These are phyloP conservation scores for Amanita thiersii DNA, from an alignment of 768 basidiomycete species.

Conservation along the genomic window DNA sequence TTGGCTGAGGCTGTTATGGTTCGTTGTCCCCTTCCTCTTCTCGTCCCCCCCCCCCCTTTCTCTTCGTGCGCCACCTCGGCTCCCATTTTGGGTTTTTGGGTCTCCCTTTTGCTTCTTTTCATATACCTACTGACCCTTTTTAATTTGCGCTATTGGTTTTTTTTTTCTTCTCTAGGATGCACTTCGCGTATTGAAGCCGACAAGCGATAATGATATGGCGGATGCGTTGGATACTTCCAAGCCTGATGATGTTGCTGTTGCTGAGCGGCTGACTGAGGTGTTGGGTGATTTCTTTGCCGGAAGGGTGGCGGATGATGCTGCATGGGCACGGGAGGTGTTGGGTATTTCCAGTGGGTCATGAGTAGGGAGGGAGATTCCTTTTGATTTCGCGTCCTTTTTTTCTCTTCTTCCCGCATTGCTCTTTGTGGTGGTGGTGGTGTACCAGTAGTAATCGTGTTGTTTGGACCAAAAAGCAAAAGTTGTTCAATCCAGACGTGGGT, in stretches of 20 bases:
- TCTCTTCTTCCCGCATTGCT: neutral
- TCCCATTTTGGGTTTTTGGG: constrained; percentile 2
- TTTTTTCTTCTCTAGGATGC: constrained; percentile 38
- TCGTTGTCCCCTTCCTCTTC: constrained; percentile 10
- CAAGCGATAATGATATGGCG: constrained; percentile 40
- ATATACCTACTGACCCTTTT: too few species aligned
- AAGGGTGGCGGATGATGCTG: constrained; percentile 45
- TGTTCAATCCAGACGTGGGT: too few species aligned
- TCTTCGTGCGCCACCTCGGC: too few species aligned
- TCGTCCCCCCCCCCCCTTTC: too few species aligned
- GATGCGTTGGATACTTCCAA: constrained; percentile 44
- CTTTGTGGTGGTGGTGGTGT: neutral
- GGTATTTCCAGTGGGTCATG: constrained; percentile 6
- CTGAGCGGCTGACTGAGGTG: constrained; percentile 38
- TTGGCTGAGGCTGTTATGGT: constrained; percentile 62
- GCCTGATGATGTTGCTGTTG: constrained; percentile 38
- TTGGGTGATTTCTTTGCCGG: constrained; percentile 60
- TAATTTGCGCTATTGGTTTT: neutral
- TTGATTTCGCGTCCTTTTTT: neutral
- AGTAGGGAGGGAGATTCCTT: too few species aligned
- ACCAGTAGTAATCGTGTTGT: too few species aligned
- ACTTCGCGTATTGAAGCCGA: constrained; percentile 47
- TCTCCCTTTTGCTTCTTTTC: too few species aligned
- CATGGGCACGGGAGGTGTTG: constrained; percentile 44
- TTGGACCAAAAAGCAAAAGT: too few species aligned